Evolutionary conservation across 2,329 filamentous ascomycete genomes (phyloP), one percentile per base, ranked within the genome.

Genomic region (Verticillium nubilum): DNA sequence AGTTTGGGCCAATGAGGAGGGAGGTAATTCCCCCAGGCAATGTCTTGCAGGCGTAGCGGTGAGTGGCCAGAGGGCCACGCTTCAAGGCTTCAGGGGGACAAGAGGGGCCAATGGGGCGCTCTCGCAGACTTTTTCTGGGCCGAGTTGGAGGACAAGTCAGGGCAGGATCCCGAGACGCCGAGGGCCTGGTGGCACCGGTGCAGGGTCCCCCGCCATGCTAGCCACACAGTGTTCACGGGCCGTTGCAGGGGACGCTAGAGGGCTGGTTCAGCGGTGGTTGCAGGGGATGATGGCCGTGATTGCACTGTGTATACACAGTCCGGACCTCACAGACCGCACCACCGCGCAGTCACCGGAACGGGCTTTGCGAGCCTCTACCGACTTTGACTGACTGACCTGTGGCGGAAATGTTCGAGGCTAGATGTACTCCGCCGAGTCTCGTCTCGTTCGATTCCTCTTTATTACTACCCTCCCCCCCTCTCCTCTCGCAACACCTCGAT

Each of bases 1-100:
- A 35, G 13, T 19, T 13, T 31, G 7, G 25, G 28, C 64, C 63
- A 63, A 66, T 66, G 23, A 25, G 47, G 15, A 28, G 13, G 15
- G 12, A 52, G 58, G 23, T 52, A 64, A 60, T 65, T 63, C 57
- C 52, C 59, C 63, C 59, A 26, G 57, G 42, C 13, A 52, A 57
- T 57, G 56, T 26, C 56, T 52, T 47, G 7, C 42, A 57, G 37
- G 17, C 10, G 19, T 5, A 27, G 15, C 26, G n/a, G 56, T 57
- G 56, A 57, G 42, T 57, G 56, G 56, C 17, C 19, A 28, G 47
- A 52, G 29, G 23, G 54, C 37, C 37, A 47, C 37, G n/a, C 37
- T 47, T 47, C n/a, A 47, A n/a, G 28, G 28, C 28, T 31, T 5
- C 28, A 31, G 28, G 28, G 37, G 5, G 37, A 10, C n/a, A 47